Evolutionary conservation across 495 filamentous ascomycete genomes (phyloP).

Genomic region (Xylaria scruposa): DNA sequence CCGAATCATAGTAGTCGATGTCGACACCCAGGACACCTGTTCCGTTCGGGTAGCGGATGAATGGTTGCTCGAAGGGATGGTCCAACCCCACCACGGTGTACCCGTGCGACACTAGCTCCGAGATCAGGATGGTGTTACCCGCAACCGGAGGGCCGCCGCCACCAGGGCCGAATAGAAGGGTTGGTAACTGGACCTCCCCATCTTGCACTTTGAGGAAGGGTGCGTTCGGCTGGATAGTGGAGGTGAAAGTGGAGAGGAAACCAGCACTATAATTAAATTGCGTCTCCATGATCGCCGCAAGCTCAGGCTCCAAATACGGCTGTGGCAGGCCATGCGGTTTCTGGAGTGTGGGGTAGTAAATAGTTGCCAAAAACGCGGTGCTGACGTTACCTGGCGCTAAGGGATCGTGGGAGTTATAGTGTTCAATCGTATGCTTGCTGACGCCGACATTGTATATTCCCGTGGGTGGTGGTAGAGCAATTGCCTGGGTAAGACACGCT

Average conservation of each 20-base stretch:
- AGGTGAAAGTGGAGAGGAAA: constrained; percentile 32
- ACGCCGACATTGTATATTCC: constrained; percentile 36
- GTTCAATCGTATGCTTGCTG: constrained; percentile 30
- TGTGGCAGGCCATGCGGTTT: constrained; percentile 22
- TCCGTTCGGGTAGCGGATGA: constrained; percentile 60
- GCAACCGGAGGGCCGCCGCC: constrained; percentile 38
- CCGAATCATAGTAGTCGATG: constrained; percentile 15
- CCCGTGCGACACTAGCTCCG: constrained; percentile 56
- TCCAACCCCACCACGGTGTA: constrained; percentile 58
- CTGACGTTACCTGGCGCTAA: constrained; percentile 39
- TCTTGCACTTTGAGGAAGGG: constrained; percentile 23
- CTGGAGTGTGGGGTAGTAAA: constrained; percentile 39
- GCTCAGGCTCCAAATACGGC: constrained; percentile 37
- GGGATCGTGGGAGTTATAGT: constrained; percentile 32
- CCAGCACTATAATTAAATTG: constrained; percentile 33
- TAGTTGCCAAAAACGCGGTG: constrained; percentile 36
- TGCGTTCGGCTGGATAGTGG: constrained; percentile 31
- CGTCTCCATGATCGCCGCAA: constrained; percentile 28
- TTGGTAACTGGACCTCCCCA: constrained; percentile 16
- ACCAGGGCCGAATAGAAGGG: constrained; percentile 37
- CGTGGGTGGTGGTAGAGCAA: constrained; percentile 29
- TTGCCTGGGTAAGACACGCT: constrained; percentile 4
- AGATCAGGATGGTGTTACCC: constrained; percentile 46
- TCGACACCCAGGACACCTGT: constrained; percentile 38
- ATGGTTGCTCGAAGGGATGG: constrained; percentile 53